Evolutionary conservation across 768 basidiomycete species (phyloP).

Genomic region (Termitomyces sp.): DNA sequence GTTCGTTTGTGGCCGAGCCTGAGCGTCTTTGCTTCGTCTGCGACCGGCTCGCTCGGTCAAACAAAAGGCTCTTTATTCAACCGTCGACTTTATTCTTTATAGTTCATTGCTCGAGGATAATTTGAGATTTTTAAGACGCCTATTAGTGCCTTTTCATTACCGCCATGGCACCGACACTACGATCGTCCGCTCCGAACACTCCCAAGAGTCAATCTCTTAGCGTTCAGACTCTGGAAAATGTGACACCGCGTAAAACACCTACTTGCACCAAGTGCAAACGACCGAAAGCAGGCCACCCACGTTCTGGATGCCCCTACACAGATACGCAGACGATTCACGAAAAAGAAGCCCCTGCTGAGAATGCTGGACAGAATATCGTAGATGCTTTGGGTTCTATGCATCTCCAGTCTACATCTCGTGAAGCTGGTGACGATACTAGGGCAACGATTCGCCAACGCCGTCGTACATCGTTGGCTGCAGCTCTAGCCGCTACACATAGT

Average conservation of each 20-base stretch:
- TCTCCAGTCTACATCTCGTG: conserved; percentile 22
- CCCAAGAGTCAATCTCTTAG: conserved; percentile 8
- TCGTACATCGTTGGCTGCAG: conserved; percentile 21
- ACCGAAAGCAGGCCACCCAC: conserved; percentile 53
- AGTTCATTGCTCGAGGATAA: background rate
- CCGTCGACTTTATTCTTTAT: background rate
- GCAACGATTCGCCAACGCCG: conserved; percentile 25
- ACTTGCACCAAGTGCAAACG: conserved; percentile 51
- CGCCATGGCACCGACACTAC: conserved; percentile 16
- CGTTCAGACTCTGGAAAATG: conserved; percentile 9
- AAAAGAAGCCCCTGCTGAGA: conserved; percentile 1
- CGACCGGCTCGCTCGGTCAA: background rate
- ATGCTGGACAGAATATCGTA: conserved; percentile 23
- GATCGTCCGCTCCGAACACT: conserved; percentile 14
- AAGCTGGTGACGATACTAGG: conserved; percentile 26
- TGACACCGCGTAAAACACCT: conserved; percentile 44
- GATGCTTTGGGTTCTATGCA: conserved; percentile 43
- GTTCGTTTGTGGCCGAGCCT: background rate
- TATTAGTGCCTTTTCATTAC: background rate
- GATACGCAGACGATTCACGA: conserved; percentile 20
- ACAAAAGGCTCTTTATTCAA: background rate
- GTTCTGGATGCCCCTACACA: conserved; percentile 51
- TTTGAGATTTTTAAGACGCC: background rate
- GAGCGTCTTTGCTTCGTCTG: background rate
- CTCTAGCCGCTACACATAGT: conserved; percentile 28